Conservation (phyloP, 1,284 basidiomycete species). For the Naganishia cerealis region DNA sequence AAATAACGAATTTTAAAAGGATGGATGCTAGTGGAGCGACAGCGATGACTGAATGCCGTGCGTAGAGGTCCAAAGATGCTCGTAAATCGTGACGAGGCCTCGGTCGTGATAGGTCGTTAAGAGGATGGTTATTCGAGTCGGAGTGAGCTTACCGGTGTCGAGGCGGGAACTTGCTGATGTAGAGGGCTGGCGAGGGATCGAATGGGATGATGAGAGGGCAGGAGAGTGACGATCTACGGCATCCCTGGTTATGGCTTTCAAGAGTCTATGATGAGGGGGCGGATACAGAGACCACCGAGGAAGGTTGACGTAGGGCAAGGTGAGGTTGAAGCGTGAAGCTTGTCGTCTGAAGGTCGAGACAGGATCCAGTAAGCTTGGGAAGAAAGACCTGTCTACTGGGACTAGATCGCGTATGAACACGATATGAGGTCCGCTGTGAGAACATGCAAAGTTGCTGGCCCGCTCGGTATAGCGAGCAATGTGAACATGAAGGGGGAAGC, state of each 20-base stretch:
- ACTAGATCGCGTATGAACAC: neutral
- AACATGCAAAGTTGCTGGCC: neutral
- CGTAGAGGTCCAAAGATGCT: neutral
- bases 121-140: neutral
- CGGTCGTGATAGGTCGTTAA: conserved; percentile 23
- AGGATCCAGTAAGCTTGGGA: neutral
- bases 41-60: neutral
- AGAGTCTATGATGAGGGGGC: neutral
- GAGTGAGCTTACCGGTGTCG: conserved; percentile 17
- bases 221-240: conserved; percentile 26
- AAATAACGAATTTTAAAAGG: neutral
- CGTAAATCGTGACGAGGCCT: neutral
- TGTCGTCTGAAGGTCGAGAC: neutral
- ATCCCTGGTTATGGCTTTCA: neutral
- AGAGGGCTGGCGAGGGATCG: neutral
- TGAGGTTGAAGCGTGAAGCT: neutral
- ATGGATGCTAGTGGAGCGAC: neutral
- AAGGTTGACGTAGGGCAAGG: neutral
- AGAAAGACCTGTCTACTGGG: neutral
- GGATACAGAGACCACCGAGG: neutral
- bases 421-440: neutral
- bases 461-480: neutral
- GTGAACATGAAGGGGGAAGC: conserved; percentile 1
- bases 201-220: conserved; percentile 1
- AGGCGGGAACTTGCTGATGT: neutral